Evolutionary conservation across 139 green algal genomes (phyloP), one percentile per base, ranked within the genome.

Genomic region (Edaphochlamys debaryana): DNA sequence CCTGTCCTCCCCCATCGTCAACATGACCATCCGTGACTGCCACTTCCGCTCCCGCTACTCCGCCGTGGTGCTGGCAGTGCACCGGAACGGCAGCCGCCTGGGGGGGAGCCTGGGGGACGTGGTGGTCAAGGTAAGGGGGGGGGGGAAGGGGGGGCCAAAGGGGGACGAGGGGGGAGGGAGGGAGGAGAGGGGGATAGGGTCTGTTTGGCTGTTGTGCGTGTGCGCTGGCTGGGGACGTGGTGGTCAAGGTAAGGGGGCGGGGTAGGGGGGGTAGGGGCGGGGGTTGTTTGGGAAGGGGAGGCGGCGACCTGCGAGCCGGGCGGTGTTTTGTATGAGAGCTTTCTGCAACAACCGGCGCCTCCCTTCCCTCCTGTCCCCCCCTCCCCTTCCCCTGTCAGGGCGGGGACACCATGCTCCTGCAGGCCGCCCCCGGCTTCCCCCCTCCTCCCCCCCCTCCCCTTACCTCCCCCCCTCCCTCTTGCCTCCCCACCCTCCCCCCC

Each of bases 361-460:
- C 62, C 22, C 5, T 22, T 22, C 45, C 45, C 23, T 23, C 8
- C 23, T 54, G 5, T 40, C 67, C 20, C 38, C n/a, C n/a, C n/a
- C n/a, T 40, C 20, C 67, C 7, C 67, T 4, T 40, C 23, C 3
- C 23, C 3, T 50, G 22, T 15, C 74, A 71, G 67, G 81, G 86
- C 38, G 91, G 91, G 19, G 91, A 94, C 86, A 83, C 89, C 48
- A 63, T 63, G 54, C 54, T 63, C 19, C 54, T 63, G 13, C 19
- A 63, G 54, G 54, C 54, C 15, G 23, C 6, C 62, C 62, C 62
- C 30, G 23, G 22, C 62, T n/a, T 29, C 30, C 17, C n/a, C n/a
- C n/a, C n/a, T n/a, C n/a, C n/a, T n/a, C n/a, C n/a, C n/a, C n/a
- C n/a, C n/a, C n/a, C n/a, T n/a, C n/a, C 62, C 23, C 30, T n/a